Evolutionary conservation across 75 land plant genomes (phyloP).

Genomic region (Sequoia sempervirens): DNA sequence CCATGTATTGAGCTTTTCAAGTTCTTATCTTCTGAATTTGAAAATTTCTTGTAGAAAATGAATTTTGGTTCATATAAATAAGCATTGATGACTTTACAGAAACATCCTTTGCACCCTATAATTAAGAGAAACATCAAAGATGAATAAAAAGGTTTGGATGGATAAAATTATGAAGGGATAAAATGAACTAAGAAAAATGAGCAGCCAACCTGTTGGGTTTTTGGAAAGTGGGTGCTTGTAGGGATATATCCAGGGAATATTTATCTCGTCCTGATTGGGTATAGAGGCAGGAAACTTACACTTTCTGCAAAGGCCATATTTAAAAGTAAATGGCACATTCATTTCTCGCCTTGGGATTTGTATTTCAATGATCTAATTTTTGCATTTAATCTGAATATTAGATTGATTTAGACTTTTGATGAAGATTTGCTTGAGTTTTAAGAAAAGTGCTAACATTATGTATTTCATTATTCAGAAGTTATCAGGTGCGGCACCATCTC

Average conservation of each 20-base stretch:
- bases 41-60: neutral
- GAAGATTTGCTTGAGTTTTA: neutral
- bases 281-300: neutral
- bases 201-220: neutral
- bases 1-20: constrained; percentile 5
- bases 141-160: no score
- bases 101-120: neutral
- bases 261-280: neutral
- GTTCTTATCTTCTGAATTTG: neutral
- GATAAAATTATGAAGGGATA: neutral
- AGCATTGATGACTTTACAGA: neutral
- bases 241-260: neutral
- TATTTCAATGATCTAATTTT: neutral
- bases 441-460: neutral
- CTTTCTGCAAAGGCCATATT: neutral
- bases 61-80: neutral
- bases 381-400: neutral
- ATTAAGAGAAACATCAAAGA: neutral
- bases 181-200: neutral
- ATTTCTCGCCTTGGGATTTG: neutral
- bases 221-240: neutral
- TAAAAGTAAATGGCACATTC: neutral
- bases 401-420: neutral
- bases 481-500: constrained; percentile 23
- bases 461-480: constrained; percentile 23